Percentiles rank a stretch among this genome's conserved stretches.
phyloP scores from a whole-genome alignment of 2,329 filamentous ascomycete genomes.

The Trichoderma citrinoviride region DNA sequence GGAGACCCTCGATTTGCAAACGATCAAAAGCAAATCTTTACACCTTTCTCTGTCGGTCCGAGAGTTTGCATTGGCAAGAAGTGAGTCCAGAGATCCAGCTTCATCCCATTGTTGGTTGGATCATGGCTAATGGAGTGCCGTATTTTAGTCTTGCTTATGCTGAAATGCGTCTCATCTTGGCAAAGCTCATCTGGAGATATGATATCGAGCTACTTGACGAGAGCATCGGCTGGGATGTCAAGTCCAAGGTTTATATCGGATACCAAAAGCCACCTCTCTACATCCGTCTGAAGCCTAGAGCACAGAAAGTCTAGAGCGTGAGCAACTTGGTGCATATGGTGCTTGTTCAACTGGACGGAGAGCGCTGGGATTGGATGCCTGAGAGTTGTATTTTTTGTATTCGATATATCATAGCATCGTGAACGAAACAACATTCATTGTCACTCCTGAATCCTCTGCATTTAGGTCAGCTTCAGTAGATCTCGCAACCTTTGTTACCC shows the following conservation, averaged over 20 bases:
- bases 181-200: conserved; percentile 30
- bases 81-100: conserved; percentile 23
- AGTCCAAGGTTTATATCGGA: background rate
- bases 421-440: no score
- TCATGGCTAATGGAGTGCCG: background rate
- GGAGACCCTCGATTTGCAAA: conserved; percentile 25
- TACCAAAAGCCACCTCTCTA: conserved; percentile 18
- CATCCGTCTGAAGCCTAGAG: conserved; percentile 2
- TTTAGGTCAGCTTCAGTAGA: no score
- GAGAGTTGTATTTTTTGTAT: no score
- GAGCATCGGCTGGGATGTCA: conserved; percentile 15
- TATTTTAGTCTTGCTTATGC: conserved; percentile 31
- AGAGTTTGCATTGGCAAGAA: conserved; percentile 35
- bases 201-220: conserved; percentile 30
- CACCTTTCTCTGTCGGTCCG: conserved; percentile 33
- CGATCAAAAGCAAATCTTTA: conserved; percentile 29
- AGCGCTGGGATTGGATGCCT: no score
- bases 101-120: no score
- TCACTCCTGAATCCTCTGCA: no score
- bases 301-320: background rate
- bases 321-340: no score
- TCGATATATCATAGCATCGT: no score
- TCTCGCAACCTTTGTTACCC: no score
- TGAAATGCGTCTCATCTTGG: conserved; percentile 33
- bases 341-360: no score